Base-by-base conservation (phyloP, 2,329 filamentous ascomycete species). In the Dactylonectria macrodidyma region DNA sequence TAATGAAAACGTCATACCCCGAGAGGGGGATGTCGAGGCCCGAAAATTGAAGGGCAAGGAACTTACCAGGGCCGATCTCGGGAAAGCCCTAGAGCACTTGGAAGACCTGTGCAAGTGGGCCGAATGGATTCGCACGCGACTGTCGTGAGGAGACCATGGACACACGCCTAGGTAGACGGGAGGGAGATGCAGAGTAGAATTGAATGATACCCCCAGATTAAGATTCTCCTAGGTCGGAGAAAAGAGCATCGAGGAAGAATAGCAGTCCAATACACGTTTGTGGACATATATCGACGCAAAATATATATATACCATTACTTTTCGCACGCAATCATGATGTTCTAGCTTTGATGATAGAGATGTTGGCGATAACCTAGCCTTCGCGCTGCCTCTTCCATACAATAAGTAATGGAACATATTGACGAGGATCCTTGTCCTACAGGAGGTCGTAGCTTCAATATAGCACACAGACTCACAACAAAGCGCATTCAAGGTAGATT, bases 51-150 rank as follows among this genome's bases (percentile, higher is more conserved):
- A 80, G 64, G 78, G 78, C n/a, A 81, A 78, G 69, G 75, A 76
- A 58, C 71, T 86, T 14, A 80, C 77, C 14, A 79, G 79, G 24
- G 81, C 84, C 67, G 82, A 84, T 51, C 75, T 88, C 54, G 87
- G 81, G 26, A 81, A 76, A 51, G 77, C 82, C 63, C 75, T 89
- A 55, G 85, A 88, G 79, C 75, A 83, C 52, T 79, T 86, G 70
- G 87, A 88, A 74, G 84, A 89, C 69, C 73, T 89, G 55, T 85
- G 85, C 66, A 81, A 83, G 67, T 89, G 86, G 87, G 83, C 82
- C 34, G 86, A 88, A 74, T 88, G 86, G 84, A 84, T 88, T 46
- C 80, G 85, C 65, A 81, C 77, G 46, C 77, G 82, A 16, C 67
- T 82, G 56, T 71, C 66, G n/a, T 78, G 67, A 75, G 57, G 30